Evolutionary conservation across 805 yeast genomes (phyloP).

Genomic region (Schwanniomyces sp.): DNA sequence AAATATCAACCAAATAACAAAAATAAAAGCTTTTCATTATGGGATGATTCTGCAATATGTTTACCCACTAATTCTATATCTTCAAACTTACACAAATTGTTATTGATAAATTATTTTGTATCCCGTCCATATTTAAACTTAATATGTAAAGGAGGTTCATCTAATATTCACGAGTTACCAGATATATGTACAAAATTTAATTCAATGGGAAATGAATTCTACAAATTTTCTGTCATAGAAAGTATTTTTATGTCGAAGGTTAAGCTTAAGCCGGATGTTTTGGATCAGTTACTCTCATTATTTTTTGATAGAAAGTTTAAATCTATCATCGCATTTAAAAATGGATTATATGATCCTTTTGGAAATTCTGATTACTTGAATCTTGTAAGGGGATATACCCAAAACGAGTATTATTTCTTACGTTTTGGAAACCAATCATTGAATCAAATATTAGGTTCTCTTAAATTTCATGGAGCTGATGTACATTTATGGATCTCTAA

Average conservation of each 20-base stretch:
- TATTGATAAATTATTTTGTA: constrained; percentile 11
- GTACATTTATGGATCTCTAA: constrained; percentile 10
- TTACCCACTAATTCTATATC: neutral
- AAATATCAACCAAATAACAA: neutral
- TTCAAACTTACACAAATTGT: constrained; percentile 3
- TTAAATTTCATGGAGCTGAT: constrained; percentile 10
- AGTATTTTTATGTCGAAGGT: neutral
- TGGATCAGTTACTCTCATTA: constrained; percentile 3
- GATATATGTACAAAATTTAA: constrained; percentile 16
- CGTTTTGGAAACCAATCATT: constrained; percentile 14
- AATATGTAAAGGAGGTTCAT: neutral
- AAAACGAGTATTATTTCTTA: constrained; percentile 9
- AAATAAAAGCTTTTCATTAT: neutral
- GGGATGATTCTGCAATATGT: neutral
- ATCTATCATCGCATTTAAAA: constrained; percentile 8
- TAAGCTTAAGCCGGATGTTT: neutral
- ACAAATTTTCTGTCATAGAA: constrained; percentile 8
- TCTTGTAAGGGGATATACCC: constrained; percentile 3
- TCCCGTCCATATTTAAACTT: constrained; percentile 12
- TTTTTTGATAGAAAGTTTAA: constrained; percentile 14
- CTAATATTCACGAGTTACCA: constrained; percentile 4
- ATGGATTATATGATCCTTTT: constrained; percentile 12
- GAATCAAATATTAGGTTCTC: constrained; percentile 19
- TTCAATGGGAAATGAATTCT: constrained; percentile 14
- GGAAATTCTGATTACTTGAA: constrained; percentile 2